phyloP scores from a whole-genome alignment of 2,329 filamentous ascomycete genomes.

The Colletotrichum melonis region DNA sequence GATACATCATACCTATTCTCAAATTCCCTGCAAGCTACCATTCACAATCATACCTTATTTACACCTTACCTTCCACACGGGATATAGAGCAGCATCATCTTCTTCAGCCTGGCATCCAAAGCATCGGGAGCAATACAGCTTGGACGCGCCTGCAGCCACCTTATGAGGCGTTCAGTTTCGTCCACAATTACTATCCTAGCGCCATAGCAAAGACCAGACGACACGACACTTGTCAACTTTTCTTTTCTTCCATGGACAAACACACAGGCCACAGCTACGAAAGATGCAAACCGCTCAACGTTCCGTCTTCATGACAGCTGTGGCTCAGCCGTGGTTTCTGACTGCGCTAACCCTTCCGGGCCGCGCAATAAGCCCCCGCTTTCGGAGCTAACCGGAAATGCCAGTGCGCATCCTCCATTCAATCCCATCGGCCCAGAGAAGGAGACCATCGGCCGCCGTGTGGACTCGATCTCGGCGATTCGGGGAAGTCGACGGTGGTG shows the following conservation, averaged over 20 bases:
- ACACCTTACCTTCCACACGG: background rate
- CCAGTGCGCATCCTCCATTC: constrained; percentile 20
- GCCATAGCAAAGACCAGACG: background rate
- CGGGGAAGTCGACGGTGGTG: no score
- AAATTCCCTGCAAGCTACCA: background rate
- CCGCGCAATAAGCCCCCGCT: constrained; percentile 3
- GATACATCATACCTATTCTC: no score
- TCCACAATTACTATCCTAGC: background rate
- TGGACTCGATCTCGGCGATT: background rate
- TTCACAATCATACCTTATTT: background rate
- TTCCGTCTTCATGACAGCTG: constrained; percentile 29
- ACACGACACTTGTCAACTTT: background rate
- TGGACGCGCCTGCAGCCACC: background rate
- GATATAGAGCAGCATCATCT: background rate
- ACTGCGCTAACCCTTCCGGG: constrained; percentile 23
- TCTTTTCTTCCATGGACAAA: background rate
- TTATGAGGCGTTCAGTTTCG: background rate
- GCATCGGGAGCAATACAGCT: background rate
- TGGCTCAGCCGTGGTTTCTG: constrained; percentile 13
- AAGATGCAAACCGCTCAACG: constrained; percentile 14
- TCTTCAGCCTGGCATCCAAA: background rate
- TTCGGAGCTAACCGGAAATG: constrained; percentile 29
- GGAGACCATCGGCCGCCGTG: constrained; percentile 1
- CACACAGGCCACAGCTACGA: background rate
- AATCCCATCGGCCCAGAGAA: background rate